Evolutionary conservation across 345 rosid species (phyloP).

Genomic region (Odontarrhena argentea): DNA sequence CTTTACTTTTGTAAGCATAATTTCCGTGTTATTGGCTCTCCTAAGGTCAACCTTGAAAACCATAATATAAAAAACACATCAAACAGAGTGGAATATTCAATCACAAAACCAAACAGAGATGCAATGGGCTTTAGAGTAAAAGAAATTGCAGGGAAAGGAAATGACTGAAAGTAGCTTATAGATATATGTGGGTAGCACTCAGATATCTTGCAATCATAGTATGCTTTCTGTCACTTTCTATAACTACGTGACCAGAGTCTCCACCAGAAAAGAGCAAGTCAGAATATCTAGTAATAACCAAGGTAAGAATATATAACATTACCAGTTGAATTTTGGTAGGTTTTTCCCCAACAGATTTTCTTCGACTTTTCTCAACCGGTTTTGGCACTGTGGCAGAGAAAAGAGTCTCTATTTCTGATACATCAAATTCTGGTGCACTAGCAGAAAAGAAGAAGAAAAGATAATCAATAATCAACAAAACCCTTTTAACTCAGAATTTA

Average conservation of each 20-base stretch:
- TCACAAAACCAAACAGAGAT: slow-evolving; percentile 14
- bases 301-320: slow-evolving; percentile 33
- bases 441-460: slow-evolving; percentile 12
- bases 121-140: slow-evolving; percentile 17
- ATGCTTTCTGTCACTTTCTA: slow-evolving; percentile 21
- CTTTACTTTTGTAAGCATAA: slow-evolving; percentile 99
- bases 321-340: slow-evolving; percentile 88
- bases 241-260: slow-evolving; percentile 26
- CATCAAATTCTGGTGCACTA: slow-evolving; percentile 91
- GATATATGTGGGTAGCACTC: background rate
- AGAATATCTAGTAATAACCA: slow-evolving; percentile 7
- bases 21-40: slow-evolving; percentile 99
- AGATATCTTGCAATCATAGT: slow-evolving; percentile 23
- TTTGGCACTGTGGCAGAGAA: slow-evolving; percentile 85
- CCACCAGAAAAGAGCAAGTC: slow-evolving; percentile 23
- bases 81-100: slow-evolving; percentile 15
- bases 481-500: background rate
- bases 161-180: slow-evolving; percentile 5
- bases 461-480: slow-evolving; percentile 15
- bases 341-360: slow-evolving; percentile 81
- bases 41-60: slow-evolving; percentile 83
- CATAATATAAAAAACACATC: slow-evolving; percentile 10
- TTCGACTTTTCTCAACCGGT: slow-evolving; percentile 65
- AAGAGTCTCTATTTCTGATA: slow-evolving; percentile 88
- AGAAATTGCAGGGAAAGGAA: slow-evolving; percentile 7